A percentile compares a stretch with the other conserved stretches of the same genome.
Evolutionary conservation across 352 stramenopile species (phyloP).

Genomic region (Hyaloperonospora arabidopsidis): DNA sequence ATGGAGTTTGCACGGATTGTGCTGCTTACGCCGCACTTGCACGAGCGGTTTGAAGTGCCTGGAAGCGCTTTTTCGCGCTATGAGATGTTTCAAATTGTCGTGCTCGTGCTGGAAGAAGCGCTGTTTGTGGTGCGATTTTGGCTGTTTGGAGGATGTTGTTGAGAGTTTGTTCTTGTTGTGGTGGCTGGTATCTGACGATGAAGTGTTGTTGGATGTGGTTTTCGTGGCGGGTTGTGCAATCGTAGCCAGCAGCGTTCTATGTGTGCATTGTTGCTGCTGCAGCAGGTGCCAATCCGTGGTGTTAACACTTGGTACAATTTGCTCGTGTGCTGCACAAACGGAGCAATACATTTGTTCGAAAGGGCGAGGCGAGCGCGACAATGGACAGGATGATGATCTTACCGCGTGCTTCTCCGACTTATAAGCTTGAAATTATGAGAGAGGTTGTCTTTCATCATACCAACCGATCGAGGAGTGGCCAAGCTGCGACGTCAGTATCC

Average conservation of each 20-base stretch:
- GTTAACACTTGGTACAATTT: slow-evolving; percentile 19
- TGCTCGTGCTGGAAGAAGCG: slow-evolving; percentile 54
- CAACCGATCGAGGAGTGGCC: too few relatives aligned
- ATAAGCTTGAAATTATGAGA: background rate
- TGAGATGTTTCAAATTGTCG: slow-evolving; percentile 63
- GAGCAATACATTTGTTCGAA: slow-evolving; percentile 1
- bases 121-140: slow-evolving; percentile 52
- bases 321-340: background rate
- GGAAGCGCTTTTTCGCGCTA: slow-evolving; percentile 56
- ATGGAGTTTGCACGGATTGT: slow-evolving; percentile 68
- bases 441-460: too few relatives aligned
- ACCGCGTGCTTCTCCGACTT: background rate
- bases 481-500: too few relatives aligned
- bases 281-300: slow-evolving; percentile 50
- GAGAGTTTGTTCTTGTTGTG: background rate
- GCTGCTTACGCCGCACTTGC: slow-evolving; percentile 55
- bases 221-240: background rate
- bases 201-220: background rate
- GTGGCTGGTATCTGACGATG: background rate
- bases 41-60: slow-evolving; percentile 50
- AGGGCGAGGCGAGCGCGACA: background rate
- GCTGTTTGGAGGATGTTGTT: background rate
- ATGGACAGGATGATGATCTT: slow-evolving; percentile 4
- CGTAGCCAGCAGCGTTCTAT: slow-evolving; percentile 53
- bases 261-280: slow-evolving; percentile 62